These are phyloP conservation scores for Annulohypoxylon maeteangense DNA, from an alignment of 495 filamentous ascomycete species.

Conservation along the genomic window DNA sequence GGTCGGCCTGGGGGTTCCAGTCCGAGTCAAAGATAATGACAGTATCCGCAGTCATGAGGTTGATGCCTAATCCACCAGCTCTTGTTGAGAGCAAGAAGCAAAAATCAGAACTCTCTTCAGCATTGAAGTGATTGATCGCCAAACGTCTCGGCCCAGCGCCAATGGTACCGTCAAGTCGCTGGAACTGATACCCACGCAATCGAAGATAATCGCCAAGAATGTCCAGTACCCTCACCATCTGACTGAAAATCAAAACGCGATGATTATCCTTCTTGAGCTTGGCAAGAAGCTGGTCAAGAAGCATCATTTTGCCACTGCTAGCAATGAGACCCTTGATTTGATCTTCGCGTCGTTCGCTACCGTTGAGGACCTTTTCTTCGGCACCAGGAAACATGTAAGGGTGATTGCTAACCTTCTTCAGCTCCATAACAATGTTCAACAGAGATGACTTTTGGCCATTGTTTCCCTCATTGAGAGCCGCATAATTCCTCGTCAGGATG, in stretches of 20 bases:
- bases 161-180: conserved; percentile 95
- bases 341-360: conserved; percentile 82
- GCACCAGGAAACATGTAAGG: conserved; percentile 96
- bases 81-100: conserved; percentile 95
- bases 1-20: conserved; percentile 98
- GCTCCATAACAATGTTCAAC: conserved; percentile 99
- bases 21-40: conserved; percentile 98
- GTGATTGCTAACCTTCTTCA: conserved; percentile 99
- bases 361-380: conserved; percentile 84
- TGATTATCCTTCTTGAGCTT: conserved; percentile 93
- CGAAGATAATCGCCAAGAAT: conserved; percentile 93
- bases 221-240: conserved; percentile 99
- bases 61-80: conserved; percentile 96
- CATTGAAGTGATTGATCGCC: conserved; percentile 98
- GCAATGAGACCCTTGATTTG: conserved; percentile 89
- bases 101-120: conserved; percentile 91
- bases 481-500: conserved; percentile 95
- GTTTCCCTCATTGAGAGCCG: conserved; percentile 87
- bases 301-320: conserved; percentile 99
- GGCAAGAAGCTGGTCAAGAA: conserved; percentile 89
- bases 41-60: conserved; percentile 98
- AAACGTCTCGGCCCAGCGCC: conserved; percentile 82
- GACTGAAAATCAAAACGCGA: conserved; percentile 96
- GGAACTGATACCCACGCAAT: conserved; percentile 88
- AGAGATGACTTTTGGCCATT: conserved; percentile 91